Base-by-base conservation (phyloP, 306 rosid genomes). In the Vigna trinervia region DNA sequence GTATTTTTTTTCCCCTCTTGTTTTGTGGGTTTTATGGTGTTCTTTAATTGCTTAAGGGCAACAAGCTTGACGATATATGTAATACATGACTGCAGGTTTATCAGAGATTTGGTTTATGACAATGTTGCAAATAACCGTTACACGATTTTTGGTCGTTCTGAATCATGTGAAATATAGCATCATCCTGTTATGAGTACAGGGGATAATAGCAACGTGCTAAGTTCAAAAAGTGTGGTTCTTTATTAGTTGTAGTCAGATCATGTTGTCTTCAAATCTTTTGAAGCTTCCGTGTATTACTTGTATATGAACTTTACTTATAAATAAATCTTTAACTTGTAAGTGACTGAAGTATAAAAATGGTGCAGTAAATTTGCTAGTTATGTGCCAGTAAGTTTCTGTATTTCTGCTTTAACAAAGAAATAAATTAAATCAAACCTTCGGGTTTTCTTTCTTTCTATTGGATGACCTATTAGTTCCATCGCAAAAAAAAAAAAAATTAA, bases 81-180 rank as follows among this genome's bases (percentile, higher is more conserved):
- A 38, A 45, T 77, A 74, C 34, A 73, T 79, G 46, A 6, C 32
- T 87, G 89, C 93, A 92, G 97, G 75, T 92, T 95, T 69, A 41
- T 85, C 68, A 85, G 93, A 82, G 93, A 92, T 73, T 87, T 92
- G 61, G 86, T 61, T 23, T 95, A 95, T 68, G 98, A 95, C 89
- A 92, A 89, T 69, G 87, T 95, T 79, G 98, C 98, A 58, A 85
- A 92, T 87, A 95, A 92, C 56, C 97, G 98, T n/a, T 92, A 95
- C 83, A 58, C 46, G 4, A 36, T 92, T 74, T 95, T 95, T 52
- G 98, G 97, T 32, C 93, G 96, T 65, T 81, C 98, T 2, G 98
- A 95, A 66, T 88, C 97, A 14, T 92, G 96, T 79, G 96, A 90
- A 85, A 84, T 90, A 85, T 89, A 88, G 80, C 70, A 46, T 47